Evolutionary conservation across 148 eudicot genomes (phyloP).

Genomic region (Rhododendron vialii): DNA sequence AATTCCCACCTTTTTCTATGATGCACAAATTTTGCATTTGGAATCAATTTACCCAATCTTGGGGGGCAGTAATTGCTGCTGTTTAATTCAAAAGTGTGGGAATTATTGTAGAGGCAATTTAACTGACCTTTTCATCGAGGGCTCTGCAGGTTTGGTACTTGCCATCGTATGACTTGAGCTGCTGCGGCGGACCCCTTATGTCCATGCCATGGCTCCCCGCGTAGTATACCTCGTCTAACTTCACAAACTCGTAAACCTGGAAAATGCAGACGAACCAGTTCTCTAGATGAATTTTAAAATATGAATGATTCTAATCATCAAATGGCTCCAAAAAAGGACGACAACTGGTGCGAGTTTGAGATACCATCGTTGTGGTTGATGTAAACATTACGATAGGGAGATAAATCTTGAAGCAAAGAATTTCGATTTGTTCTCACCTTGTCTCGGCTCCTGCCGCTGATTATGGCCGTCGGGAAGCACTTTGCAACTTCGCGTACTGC

Average conservation of each 20-base stretch:
- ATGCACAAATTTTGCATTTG: background rate
- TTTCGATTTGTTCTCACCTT: slow-evolving; percentile 39
- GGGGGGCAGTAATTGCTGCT: too few relatives aligned
- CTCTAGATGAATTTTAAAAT: background rate
- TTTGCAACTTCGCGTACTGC: slow-evolving; percentile 66
- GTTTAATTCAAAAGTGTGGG: too few relatives aligned
- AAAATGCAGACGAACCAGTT: background rate
- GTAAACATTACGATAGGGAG: background rate
- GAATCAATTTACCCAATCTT: background rate
- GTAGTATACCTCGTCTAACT: slow-evolving; percentile 66
- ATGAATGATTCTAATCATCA: background rate
- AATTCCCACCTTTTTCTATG: background rate
- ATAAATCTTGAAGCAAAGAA: background rate
- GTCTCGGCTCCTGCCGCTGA: slow-evolving; percentile 83
- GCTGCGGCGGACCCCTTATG: slow-evolving; percentile 54
- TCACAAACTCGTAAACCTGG: slow-evolving; percentile 73
- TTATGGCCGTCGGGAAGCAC: slow-evolving; percentile 72
- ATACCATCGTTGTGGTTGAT: too few relatives aligned
- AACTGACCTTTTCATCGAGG: slow-evolving; percentile 44
- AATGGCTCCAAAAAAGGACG: background rate
- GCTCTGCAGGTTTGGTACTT: slow-evolving; percentile 34
- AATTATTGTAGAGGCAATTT: background rate
- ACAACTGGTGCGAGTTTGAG: background rate
- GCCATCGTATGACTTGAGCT: slow-evolving; percentile 31
- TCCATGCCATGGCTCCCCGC: slow-evolving; percentile 99